These are phyloP conservation scores for Phanerochaete carnosa DNA, from an alignment of 768 basidiomycete genomes.

Conservation along the genomic window DNA sequence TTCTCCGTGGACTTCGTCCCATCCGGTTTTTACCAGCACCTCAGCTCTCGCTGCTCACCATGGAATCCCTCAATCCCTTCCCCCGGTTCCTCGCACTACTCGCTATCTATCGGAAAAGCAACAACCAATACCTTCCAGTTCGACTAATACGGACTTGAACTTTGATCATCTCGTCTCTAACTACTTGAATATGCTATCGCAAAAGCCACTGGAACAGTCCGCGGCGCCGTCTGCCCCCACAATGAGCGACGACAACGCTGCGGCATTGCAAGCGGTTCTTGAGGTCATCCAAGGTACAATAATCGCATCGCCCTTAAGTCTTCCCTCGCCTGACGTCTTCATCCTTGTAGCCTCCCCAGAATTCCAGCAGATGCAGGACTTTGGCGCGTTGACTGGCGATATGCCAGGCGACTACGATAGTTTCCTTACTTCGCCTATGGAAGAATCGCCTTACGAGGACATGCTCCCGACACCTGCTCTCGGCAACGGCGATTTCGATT, in stretches of 20 bases:
- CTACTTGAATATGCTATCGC: slow-evolving; percentile 67
- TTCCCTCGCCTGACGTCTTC: slow-evolving; percentile 6
- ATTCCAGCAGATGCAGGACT: slow-evolving; percentile 32
- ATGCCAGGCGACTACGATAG: slow-evolving; percentile 27
- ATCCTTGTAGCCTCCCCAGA: slow-evolving; percentile 34
- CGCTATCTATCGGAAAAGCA: slow-evolving; percentile 38
- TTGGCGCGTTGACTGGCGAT: slow-evolving; percentile 19
- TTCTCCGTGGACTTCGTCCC: slow-evolving; percentile 63
- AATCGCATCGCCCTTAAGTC: not conserved
- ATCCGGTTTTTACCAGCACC: slow-evolving; percentile 56
- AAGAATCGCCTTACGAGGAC: slow-evolving; percentile 46
- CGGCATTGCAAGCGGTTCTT: slow-evolving; percentile 31
- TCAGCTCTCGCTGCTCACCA: slow-evolving; percentile 72
- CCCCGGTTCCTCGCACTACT: slow-evolving; percentile 62
- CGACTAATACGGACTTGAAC: slow-evolving; percentile 40
- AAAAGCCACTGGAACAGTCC: slow-evolving; percentile 20
- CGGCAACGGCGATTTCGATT: slow-evolving; percentile 34
- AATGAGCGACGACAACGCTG: slow-evolving; percentile 25
- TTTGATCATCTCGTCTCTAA: slow-evolving; percentile 48
- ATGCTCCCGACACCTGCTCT: slow-evolving; percentile 42
- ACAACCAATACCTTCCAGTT: slow-evolving; percentile 27
- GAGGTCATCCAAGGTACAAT: slow-evolving; percentile 36
- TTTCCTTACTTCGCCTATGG: slow-evolving; percentile 41
- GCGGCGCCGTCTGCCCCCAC: slow-evolving; percentile 11
- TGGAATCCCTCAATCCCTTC: slow-evolving; percentile 73